Conservation (phyloP, 2,329 filamentous ascomycete genomes). For the Aspergillus sojae region DNA sequence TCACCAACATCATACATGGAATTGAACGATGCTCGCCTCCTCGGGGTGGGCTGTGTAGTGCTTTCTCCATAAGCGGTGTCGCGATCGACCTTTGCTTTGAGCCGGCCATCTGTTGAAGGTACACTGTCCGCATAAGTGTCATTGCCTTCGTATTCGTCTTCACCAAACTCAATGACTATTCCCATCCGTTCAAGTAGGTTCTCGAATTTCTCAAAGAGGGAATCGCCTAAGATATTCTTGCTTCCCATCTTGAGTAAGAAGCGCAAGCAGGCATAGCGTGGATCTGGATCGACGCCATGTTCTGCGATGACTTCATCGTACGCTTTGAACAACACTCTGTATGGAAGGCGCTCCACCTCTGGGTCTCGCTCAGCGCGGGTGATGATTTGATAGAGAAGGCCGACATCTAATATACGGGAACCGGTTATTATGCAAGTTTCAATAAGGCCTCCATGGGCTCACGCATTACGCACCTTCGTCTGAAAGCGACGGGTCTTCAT, state of each 20-base stretch:
- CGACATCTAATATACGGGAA: constrained; percentile 64
- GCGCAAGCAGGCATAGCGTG: constrained; percentile 74
- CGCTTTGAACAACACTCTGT: constrained; percentile 76
- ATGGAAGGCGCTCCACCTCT: constrained; percentile 67
- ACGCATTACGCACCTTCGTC: constrained; percentile 57
- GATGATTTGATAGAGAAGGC: constrained; percentile 76
- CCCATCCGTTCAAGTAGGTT: constrained; percentile 68
- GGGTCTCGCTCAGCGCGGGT: constrained; percentile 68
- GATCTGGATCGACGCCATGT: constrained; percentile 70
- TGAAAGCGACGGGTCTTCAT: constrained; percentile 54
- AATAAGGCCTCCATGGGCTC: not conserved
- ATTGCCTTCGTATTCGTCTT: constrained; percentile 30
- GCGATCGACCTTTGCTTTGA: constrained; percentile 22
- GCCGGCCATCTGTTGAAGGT: constrained; percentile 26
- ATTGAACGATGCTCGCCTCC: constrained; percentile 59
- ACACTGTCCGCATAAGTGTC: constrained; percentile 29
- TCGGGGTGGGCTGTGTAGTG: constrained; percentile 33
- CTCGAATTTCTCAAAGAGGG: constrained; percentile 71
- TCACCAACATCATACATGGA: constrained; percentile 54
- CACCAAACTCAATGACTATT: constrained; percentile 68
- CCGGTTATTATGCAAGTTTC: constrained; percentile 7
- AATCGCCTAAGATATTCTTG: constrained; percentile 55
- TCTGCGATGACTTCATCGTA: constrained; percentile 76
- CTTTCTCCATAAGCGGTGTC: constrained; percentile 28
- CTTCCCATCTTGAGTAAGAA: constrained; percentile 79